Evolutionary conservation across 805 yeast species (phyloP).

Genomic region (Candida sakaeoensis): DNA sequence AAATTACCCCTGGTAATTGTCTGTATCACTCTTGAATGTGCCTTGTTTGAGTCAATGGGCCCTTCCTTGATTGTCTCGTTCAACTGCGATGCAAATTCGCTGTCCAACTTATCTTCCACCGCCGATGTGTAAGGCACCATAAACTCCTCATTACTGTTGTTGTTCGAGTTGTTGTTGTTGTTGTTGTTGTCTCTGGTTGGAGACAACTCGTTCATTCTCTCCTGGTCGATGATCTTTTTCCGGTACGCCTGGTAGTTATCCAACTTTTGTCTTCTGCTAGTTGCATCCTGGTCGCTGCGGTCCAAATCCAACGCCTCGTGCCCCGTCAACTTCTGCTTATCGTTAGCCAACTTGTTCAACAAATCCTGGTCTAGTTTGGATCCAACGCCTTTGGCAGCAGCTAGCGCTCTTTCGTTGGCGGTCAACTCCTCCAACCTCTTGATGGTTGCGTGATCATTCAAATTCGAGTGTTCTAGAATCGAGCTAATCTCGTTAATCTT

Average conservation of each 20-base stretch:
- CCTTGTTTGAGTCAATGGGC: slow-evolving; percentile 48
- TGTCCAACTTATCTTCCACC: slow-evolving; percentile 59
- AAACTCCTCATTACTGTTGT: slow-evolving; percentile 21
- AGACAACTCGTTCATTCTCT: slow-evolving; percentile 22
- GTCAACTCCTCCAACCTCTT: slow-evolving; percentile 52
- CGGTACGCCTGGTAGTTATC: slow-evolving; percentile 58
- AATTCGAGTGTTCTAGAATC: slow-evolving; percentile 36
- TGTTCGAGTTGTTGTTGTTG: not conserved
- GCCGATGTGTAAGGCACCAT: slow-evolving; percentile 68
- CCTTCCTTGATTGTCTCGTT: slow-evolving; percentile 54
- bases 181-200: slow-evolving; percentile 9
- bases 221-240: slow-evolving; percentile 57
- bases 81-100: slow-evolving; percentile 52
- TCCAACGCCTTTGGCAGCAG: slow-evolving; percentile 50
- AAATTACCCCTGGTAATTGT: slow-evolving; percentile 69
- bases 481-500: slow-evolving; percentile 35
- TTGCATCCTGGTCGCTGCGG: slow-evolving; percentile 44
- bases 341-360: slow-evolving; percentile 28
- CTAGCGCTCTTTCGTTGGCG: slow-evolving; percentile 57
- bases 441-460: slow-evolving; percentile 44
- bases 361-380: slow-evolving; percentile 29
- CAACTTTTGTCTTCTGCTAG: slow-evolving; percentile 46
- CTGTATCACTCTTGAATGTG: slow-evolving; percentile 58
- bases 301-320: slow-evolving; percentile 40
- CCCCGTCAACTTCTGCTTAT: slow-evolving; percentile 41